Base-by-base conservation (phyloP, 2,329 filamentous ascomycete genomes). In the Aspergillus vadensis region DNA sequence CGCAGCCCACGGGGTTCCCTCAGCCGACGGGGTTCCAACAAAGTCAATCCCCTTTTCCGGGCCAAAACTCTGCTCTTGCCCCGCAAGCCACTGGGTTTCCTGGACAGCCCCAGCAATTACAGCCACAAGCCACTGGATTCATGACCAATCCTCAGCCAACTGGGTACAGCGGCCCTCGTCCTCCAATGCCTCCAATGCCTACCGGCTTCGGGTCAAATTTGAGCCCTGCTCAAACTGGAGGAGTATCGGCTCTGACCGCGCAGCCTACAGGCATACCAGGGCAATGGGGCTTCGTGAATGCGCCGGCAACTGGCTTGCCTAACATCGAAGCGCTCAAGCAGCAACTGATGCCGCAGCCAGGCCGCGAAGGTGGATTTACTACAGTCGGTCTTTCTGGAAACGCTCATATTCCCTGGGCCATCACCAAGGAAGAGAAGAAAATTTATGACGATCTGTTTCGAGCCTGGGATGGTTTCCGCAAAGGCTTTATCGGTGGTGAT, bases 271-370 rank as follows among this genome's bases (percentile, higher is more conserved):
- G 95, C 10, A 82, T 87, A 38, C 94, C 95, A 5, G 95, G 95
- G 14, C 95, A 98, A 74, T 99, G 95, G 95, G 95, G 95, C n/a
- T 86, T 98, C 57, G 95, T 98, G 32, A 99, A 99, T 76, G 91
- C 92, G 2, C 95, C 95, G 2, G 86, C 93, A 4, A 90, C 88
- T 43, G 95, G 94, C 1, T 79, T 99, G 64, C 95, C 95, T 1
- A 97, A 97, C 69, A 96, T 99, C 55, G 92, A 97, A 73, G 91
- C 91, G 21, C 80, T 99, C 54, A 92, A 96, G 71, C 89, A 92
- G 59, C 91, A 92, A 63, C 95, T 99, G 88, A 98, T 99, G 94
- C 95, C 95, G 21, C 94, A 99, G 73, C 87, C 91, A 68, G 95
- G 95, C 48, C 90, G 95, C 38, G 95, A 98, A 76, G 90, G 90